These are phyloP conservation scores for Trichoderma polysporum DNA, from an alignment of 2,329 filamentous ascomycete species.

Conservation along the genomic window DNA sequence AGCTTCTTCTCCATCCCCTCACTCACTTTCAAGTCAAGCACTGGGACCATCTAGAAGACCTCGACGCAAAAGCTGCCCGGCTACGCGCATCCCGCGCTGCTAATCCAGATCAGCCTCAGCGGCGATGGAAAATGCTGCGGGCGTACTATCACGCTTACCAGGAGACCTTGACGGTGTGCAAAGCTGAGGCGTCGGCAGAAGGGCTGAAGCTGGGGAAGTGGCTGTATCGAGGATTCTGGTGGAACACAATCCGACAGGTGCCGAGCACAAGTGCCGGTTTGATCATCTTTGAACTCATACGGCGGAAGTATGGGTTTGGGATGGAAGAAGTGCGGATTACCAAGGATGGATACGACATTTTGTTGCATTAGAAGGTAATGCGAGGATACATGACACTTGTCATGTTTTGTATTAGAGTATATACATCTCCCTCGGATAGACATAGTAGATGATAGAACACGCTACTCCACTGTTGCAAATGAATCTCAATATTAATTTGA, in stretches of 20 bases:
- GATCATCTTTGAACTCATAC: slow-evolving; percentile 75
- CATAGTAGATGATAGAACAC: not conserved
- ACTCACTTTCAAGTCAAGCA: slow-evolving; percentile 70
- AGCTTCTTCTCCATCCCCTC: slow-evolving; percentile 68
- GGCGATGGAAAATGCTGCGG: slow-evolving; percentile 54
- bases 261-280: slow-evolving; percentile 74
- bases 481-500: not conserved
- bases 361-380: slow-evolving; percentile 45
- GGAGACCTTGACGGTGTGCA: slow-evolving; percentile 63
- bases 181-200: slow-evolving; percentile 54
- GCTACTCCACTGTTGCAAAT: not conserved
- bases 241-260: slow-evolving; percentile 70
- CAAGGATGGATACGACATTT: slow-evolving; percentile 69
- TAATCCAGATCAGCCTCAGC: slow-evolving; percentile 35
- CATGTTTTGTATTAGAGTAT: slow-evolving; percentile 10
- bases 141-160: slow-evolving; percentile 71
- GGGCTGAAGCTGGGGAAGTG: slow-evolving; percentile 59
- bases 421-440: slow-evolving; percentile 4
- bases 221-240: slow-evolving; percentile 71
- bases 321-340: slow-evolving; percentile 63
- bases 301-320: slow-evolving; percentile 67
- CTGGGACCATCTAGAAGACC: slow-evolving; percentile 69
- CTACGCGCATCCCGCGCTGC: slow-evolving; percentile 38
- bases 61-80: slow-evolving; percentile 60
- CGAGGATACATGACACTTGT: not conserved